phyloP scores from a whole-genome alignment of 805 yeast genomes.

The Clavispora phyllophila region DNA sequence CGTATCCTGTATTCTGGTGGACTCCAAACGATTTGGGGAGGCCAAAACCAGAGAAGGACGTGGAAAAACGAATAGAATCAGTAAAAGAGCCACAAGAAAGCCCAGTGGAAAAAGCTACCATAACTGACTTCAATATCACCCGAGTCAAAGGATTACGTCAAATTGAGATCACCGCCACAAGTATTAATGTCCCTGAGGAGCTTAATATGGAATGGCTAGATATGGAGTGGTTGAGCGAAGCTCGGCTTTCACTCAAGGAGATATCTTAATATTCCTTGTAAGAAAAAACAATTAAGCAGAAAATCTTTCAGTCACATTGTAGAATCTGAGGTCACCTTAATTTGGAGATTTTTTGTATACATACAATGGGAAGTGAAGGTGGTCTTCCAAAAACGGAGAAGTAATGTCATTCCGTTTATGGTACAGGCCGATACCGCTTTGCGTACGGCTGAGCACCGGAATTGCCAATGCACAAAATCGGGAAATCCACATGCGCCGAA shows the following conservation, averaged over 20 bases:
- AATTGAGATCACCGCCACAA: neutral
- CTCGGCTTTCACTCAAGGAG: neutral
- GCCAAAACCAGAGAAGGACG: neutral
- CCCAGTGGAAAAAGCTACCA: neutral
- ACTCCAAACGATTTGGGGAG: slow-evolving; percentile 5
- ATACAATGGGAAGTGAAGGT: too few relatives aligned
- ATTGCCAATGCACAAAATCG: too few relatives aligned
- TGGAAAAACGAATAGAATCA: too few relatives aligned
- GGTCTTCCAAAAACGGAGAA: too few relatives aligned
- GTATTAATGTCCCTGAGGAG: neutral
- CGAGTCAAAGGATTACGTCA: neutral
- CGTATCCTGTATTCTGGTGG: slow-evolving; percentile 63
- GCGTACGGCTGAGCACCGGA: too few relatives aligned
- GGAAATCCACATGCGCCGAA: too few relatives aligned
- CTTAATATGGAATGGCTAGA: neutral
- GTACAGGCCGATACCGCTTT: too few relatives aligned
- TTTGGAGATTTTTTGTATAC: too few relatives aligned
- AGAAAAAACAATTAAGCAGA: too few relatives aligned
- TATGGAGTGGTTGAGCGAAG: neutral
- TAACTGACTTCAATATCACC: neutral
- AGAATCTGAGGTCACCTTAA: too few relatives aligned
- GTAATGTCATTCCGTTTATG: too few relatives aligned
- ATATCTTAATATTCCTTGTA: neutral
- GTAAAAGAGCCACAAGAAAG: neutral
- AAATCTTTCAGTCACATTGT: too few relatives aligned